Conservation (phyloP, 495 filamentous ascomycete species). For the Mytilinidion resinicola region DNA sequence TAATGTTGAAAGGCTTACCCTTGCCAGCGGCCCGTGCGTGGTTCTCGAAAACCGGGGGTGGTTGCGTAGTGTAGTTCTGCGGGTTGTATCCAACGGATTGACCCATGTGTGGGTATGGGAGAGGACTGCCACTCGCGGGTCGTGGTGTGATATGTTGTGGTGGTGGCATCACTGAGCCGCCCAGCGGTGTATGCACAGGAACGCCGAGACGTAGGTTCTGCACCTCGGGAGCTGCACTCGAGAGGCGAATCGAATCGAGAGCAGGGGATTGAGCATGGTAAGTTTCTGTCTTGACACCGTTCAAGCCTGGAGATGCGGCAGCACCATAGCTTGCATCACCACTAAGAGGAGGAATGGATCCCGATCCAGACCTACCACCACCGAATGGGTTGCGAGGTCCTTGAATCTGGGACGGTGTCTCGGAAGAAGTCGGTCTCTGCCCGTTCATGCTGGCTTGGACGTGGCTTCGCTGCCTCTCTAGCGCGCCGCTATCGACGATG, state of each 20-base stretch:
- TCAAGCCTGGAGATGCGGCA: conserved; percentile 27
- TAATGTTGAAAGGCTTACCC: conserved; percentile 16
- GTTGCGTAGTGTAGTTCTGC: conserved; percentile 20
- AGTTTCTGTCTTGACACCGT: conserved; percentile 30
- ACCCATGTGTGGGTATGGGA: conserved; percentile 17
- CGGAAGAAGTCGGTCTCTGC: conserved; percentile 27
- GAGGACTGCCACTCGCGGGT: conserved; percentile 27
- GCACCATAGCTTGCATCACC: conserved; percentile 13
- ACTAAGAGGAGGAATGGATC: conserved; percentile 13
- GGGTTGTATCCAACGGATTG: conserved; percentile 12
- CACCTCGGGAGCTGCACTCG: conserved; percentile 16
- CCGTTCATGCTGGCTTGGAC: conserved; percentile 42
- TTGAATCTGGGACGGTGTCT: conserved; percentile 16
- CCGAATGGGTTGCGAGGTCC: conserved; percentile 24
- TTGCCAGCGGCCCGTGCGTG: conserved; percentile 18
- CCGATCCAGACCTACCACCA: conserved; percentile 22
- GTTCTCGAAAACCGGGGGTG: conserved; percentile 9
- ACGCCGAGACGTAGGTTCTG: conserved; percentile 13
- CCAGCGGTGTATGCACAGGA: conserved; percentile 7
- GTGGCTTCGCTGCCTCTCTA: conserved; percentile 44
- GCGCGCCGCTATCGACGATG: conserved; percentile 46
- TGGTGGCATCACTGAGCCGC: conserved; percentile 17
- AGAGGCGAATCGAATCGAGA: conserved; percentile 22
- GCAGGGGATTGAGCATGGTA: conserved; percentile 31
- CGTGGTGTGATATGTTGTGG: conserved; percentile 11